phyloP scores from a whole-genome alignment of 768 basidiomycete species.

The Serendipita indica region DNA sequence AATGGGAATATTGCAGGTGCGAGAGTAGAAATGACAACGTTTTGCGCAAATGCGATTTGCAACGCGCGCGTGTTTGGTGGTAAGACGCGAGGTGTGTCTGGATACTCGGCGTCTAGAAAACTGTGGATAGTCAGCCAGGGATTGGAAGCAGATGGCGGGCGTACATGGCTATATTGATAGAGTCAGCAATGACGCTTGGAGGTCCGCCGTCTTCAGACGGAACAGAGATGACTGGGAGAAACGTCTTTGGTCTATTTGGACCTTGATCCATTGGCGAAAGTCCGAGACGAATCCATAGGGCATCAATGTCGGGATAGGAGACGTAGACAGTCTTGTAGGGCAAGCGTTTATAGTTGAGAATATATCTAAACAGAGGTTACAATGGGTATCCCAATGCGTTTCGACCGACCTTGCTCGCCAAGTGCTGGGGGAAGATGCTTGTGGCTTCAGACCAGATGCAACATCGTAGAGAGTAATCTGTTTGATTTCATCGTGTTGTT shows the following conservation, averaged over 20 bases:
- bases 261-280: background rate
- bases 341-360: constrained; percentile 61
- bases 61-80: constrained; percentile 3
- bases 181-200: background rate
- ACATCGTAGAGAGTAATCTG: constrained; percentile 51
- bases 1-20: background rate
- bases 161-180: background rate
- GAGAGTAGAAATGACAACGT: background rate
- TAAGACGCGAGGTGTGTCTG: background rate
- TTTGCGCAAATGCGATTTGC: background rate
- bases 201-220: background rate
- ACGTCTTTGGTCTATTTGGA: background rate
- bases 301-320: constrained; percentile 48
- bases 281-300: background rate
- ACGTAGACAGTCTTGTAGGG: constrained; percentile 57
- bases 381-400: background rate
- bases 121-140: background rate
- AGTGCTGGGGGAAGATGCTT: constrained; percentile 61
- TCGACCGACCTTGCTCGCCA: constrained; percentile 49
- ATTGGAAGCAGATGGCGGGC: background rate
- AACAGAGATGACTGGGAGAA: constrained; percentile 1
- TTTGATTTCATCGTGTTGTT: no score
- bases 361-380: constrained; percentile 32
- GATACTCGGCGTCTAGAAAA: background rate
- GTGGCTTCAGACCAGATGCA: constrained; percentile 35